Conservation (phyloP, 306 rosid species). For the Quercus ilex region DNA sequence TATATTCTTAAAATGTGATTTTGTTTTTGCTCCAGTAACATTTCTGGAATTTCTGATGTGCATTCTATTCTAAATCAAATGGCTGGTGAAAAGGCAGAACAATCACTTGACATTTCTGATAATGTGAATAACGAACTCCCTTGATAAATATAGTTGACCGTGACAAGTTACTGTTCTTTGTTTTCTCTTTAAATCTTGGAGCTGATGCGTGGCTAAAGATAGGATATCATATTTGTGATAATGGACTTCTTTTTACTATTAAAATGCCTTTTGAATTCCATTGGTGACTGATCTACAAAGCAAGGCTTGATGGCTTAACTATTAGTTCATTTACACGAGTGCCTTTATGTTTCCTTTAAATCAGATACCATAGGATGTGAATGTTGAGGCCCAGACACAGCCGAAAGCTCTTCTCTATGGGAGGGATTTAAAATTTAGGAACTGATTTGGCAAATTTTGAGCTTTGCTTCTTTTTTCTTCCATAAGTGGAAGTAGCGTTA, state of each 20-base stretch:
- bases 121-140: slow-evolving; percentile 9
- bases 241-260: neutral
- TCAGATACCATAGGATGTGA: neutral
- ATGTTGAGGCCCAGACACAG: neutral
- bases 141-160: no score
- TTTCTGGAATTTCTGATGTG: no score
- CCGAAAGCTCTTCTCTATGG: neutral
- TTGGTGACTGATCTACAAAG: neutral
- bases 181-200: slow-evolving; percentile 93
- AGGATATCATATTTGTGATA: neutral
- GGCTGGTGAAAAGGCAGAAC: no score
- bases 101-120: no score
- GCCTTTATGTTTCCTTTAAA: neutral
- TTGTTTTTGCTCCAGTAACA: no score
- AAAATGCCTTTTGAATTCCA: neutral
- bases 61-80: no score
- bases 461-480: neutral
- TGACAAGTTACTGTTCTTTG: slow-evolving; percentile 61
- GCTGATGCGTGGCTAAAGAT: slow-evolving; percentile 98
- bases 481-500: neutral
- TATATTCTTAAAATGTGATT: no score
- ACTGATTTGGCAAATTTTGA: neutral
- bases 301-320: neutral
- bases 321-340: neutral
- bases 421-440: neutral